Base-by-base conservation (phyloP, 2,329 filamentous ascomycete genomes). In the Graphium sp. region DNA sequence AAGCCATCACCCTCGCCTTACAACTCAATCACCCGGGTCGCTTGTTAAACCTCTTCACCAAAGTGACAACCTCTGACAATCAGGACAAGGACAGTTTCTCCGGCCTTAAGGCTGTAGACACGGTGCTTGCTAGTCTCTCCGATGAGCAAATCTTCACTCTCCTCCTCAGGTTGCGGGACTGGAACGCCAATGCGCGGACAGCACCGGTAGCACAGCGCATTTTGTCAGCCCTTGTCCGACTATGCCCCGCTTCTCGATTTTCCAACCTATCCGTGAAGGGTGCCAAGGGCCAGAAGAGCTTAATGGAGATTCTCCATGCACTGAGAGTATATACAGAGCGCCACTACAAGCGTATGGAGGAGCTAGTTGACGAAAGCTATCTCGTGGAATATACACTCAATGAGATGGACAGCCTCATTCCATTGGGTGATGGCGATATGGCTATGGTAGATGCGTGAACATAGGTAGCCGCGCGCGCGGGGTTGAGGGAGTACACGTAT, bases 141-240 rank as follows among this genome's bases (percentile, higher is more conserved):
- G 76, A 89, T 40, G 78, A 87, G 40, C 87, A 95, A 47, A 66
- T 98, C 10, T 91, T 82, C 52, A 61, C 72, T 6, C 65, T 98
- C 10, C 65, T 98, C 1, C 60, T 87, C 21, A 66, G 89, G 33
- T 54, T 94, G 24, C 68, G 91, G 25, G 89, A 98, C 53, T 98
- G 89, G 89, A 98, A 98, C 48, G 92, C 89, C 5, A 95, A 95
- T 41, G 84, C 83, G 0, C 68, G 82, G 35, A 92, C 83, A 4
- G 76, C 84, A 1, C 67, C 74, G 5, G 73, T 95, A 2, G 80
- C 89, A 1, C 89, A 98, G 52, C 71, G 76, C 19, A 75, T 98
- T 10, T 56, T 98, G 6, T 78, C 74, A 58, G 71, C 79, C 2
- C 46, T 98, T 6, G 72, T 93, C 29, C 72, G 73, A 38, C 79